phyloP scores from a whole-genome alignment of 2,329 filamentous ascomycete genomes.

The Microcyclospora pomicola region DNA sequence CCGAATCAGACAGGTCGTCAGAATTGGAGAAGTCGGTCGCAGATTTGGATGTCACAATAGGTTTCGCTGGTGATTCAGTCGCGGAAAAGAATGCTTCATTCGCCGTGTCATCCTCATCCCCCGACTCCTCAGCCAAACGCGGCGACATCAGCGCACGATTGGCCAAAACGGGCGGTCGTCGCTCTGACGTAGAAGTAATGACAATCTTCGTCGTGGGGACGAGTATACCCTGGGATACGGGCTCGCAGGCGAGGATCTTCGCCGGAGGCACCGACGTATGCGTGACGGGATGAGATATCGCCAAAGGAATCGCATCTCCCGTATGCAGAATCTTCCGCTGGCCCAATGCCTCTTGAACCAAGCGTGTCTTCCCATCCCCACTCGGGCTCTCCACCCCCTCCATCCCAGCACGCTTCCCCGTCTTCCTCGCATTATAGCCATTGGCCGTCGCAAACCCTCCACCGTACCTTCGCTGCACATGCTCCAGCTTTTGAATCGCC shows the following conservation, averaged over 20 bases:
- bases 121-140: conserved; percentile 20
- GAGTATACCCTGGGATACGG: conserved; percentile 76
- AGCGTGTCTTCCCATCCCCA: conserved; percentile 12
- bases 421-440: conserved; percentile 10
- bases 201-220: conserved; percentile 70
- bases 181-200: conserved; percentile 51
- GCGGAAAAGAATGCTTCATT: conserved; percentile 91
- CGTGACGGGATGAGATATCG: conserved; percentile 72
- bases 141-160: conserved; percentile 18
- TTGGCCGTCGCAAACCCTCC: conserved; percentile 37
- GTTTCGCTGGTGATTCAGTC: conserved; percentile 44
- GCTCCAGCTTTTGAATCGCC: conserved; percentile 63
- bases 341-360: conserved; percentile 58
- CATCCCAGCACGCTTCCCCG: conserved; percentile 11
- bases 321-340: conserved; percentile 65
- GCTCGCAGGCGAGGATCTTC: conserved; percentile 84
- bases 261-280: conserved; percentile 73
- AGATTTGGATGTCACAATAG: conserved; percentile 24
- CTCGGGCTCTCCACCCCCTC: conserved; percentile 5
- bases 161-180: conserved; percentile 29
- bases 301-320: conserved; percentile 69
- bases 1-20: conserved; percentile 45
- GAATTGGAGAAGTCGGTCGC: conserved; percentile 29
- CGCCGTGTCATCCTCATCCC: conserved; percentile 56
- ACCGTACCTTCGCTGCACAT: conserved; percentile 72